Base-by-base conservation (phyloP, 306 rosid genomes). In the Sesbania bispinosa region DNA sequence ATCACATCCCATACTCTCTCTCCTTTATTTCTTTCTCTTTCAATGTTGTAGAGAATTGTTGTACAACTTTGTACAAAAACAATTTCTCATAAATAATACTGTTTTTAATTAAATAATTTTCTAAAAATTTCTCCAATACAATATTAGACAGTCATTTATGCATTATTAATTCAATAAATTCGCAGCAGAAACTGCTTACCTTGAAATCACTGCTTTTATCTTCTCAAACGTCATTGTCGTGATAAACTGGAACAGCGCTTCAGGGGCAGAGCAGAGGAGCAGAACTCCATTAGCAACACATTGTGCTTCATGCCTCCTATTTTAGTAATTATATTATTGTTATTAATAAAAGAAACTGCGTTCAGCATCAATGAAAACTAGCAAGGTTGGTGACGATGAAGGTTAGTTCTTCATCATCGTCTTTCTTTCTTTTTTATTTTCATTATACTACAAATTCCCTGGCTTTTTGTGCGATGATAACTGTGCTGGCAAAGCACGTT, bases 371-470 rank as follows among this genome's bases (percentile, higher is more conserved):
- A 39, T 14, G 54, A 38, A 69, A 30, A 14, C 52, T 2, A 38
- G 29, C 48, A 68, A 69, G 39, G 54, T 54, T 4, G 19, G 20
- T 19, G 10, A 54, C 59, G 10, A 7, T 16, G 4, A 75, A 65
- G 73, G 79, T 65, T 75, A 53, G 59, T 66, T 41, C 45, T 53
- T 27, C 29, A 26, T 52, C 41, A 26, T 39, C 21, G 33, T 6
- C 8, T 32, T 10, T 21, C 16, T 26, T 27, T 24, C 13, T 55
- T n/a, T 23, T 69, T 21, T 1, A 0, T 0, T 24, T 3, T 5
- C 11, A 11, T 35, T 62, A 4, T 67, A 19, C 10, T 11, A 7
- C 11, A 5, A 0, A 2, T 29, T 55, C 36, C 36, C n/a, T n/a
- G n/a, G 36, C 36, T 27, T 2, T 67, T n/a, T n/a, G n/a, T n/a